These are phyloP conservation scores for Batrachochytrium dendrobatidis DNA, from an alignment of 371 early-diverging fungal species.

Conservation along the genomic window DNA sequence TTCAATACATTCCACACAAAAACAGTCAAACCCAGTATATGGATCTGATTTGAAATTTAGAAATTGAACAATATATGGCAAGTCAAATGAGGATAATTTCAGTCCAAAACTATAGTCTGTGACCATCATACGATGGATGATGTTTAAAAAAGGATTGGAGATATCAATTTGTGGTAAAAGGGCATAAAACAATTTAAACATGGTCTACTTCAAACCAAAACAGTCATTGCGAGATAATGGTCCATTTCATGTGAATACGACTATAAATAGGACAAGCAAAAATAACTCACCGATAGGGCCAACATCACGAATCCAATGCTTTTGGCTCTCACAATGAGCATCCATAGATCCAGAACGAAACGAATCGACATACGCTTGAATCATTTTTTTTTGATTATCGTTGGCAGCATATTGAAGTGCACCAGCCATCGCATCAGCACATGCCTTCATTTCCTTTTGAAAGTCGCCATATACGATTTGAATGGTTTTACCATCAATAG, in stretches of 20 bases:
- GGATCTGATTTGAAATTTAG: too few species aligned
- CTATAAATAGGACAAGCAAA: constrained; percentile 3
- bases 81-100: too few species aligned
- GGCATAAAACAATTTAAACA: background rate
- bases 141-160: background rate
- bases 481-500: constrained; percentile 29
- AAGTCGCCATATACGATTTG: constrained; percentile 46
- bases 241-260: background rate
- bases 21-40: too few species aligned
- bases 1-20: too few species aligned
- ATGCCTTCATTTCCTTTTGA: constrained; percentile 30
- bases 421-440: constrained; percentile 35
- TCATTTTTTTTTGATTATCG: constrained; percentile 47
- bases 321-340: constrained; percentile 51
- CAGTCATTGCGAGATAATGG: too few species aligned
- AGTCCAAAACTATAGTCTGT: too few species aligned
- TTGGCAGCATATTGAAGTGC: constrained; percentile 49
- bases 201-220: background rate
- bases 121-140: too few species aligned
- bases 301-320: constrained; percentile 53
- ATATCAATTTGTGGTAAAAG: background rate
- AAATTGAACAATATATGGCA: too few species aligned
- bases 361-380: constrained; percentile 40
- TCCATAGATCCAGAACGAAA: constrained; percentile 53
- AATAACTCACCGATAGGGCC: constrained; percentile 42